Base-by-base conservation (phyloP, 139 green algal species). In the Chlorella sp. region DNA sequence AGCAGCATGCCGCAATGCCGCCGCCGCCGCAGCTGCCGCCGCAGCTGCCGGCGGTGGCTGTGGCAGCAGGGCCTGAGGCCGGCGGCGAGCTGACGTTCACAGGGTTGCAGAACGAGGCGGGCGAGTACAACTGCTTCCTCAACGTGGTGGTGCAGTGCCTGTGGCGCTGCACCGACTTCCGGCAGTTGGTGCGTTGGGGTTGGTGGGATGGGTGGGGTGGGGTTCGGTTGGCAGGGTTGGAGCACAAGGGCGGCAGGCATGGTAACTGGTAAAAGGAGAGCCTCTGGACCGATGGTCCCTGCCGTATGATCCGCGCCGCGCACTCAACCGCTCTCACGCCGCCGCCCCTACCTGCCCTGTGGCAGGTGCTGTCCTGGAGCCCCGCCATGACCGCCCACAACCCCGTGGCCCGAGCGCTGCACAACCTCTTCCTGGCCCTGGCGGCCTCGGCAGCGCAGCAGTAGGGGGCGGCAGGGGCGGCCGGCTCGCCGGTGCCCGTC, bases 61-160 rank as follows among this genome's bases (percentile, higher is more conserved):
- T n/a, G 16, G n/a, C 65, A n/a, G 65, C 69, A 51, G 69, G 38
- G 7, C 9, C 16, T 11, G 72, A 26, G 43, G 4, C 40, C 0
- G 38, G 9, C 11, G 28, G 30, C 13, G 43, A 36, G 26, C 7
- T 80, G 0, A 40, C 16, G 11, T 19, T 70, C 24, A 30, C 81
- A 0, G 81, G 81, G 48, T 51, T 85, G 68, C 38, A 28, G 48
- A 85, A 85, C 81, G 81, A 79, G 69, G 38, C 51, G 17, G 81
- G 81, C 69, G 81, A 85, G 90, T 98, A 97, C 92, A 98, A 98
- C 89, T 98, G 94, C 90, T 98, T 98, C 90, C 91, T 97, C 38
- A 97, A 97, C 81, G 93, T 97, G 58, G 92, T 98, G 84, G 92
- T 97, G 75, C 94, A 97, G 78, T 83, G 78, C 78, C 78, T 83